phyloP scores from a whole-genome alignment of 495 filamentous ascomycete genomes.

The Penicillium taxi region DNA sequence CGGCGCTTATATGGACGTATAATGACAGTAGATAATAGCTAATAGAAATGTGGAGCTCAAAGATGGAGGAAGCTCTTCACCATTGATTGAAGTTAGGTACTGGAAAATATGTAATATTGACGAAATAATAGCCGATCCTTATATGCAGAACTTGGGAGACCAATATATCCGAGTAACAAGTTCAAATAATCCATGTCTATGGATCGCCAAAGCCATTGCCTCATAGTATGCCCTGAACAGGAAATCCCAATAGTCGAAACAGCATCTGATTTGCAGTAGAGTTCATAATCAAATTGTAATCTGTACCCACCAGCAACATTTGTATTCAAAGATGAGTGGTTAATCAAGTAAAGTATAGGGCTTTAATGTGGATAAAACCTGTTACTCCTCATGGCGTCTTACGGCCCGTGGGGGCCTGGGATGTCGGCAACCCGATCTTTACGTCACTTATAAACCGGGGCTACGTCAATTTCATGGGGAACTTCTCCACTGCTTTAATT shows the following conservation, averaged over 20 bases:
- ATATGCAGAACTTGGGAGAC: background rate
- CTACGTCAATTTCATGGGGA: conserved; percentile 8
- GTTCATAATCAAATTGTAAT: conserved; percentile 1
- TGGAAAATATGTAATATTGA: conserved; percentile 2
- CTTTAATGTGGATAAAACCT: conserved; percentile 5
- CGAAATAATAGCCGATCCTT: background rate
- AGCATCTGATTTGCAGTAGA: background rate
- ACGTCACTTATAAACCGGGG: conserved; percentile 5
- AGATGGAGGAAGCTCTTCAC: no score
- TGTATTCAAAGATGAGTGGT: no score
- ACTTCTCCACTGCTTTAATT: background rate
- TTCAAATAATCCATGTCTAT: conserved; percentile 1
- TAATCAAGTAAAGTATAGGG: background rate
- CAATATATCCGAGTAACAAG: conserved; percentile 4
- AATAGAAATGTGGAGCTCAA: no score
- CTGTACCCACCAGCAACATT: no score
- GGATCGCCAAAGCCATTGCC: background rate
- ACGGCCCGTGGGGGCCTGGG: conserved; percentile 2
- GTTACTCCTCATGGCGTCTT: conserved; percentile 3
- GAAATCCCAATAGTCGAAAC: background rate
- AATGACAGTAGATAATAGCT: background rate
- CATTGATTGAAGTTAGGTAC: conserved; percentile 1
- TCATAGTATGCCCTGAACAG: background rate
- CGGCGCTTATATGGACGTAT: background rate
- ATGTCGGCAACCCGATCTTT: conserved; percentile 5